Percentiles rank a stretch among this genome's conserved stretches.
These are phyloP conservation scores for Fulvia fulva DNA, from an alignment of 2,329 filamentous ascomycete genomes.

Conservation along the genomic window DNA sequence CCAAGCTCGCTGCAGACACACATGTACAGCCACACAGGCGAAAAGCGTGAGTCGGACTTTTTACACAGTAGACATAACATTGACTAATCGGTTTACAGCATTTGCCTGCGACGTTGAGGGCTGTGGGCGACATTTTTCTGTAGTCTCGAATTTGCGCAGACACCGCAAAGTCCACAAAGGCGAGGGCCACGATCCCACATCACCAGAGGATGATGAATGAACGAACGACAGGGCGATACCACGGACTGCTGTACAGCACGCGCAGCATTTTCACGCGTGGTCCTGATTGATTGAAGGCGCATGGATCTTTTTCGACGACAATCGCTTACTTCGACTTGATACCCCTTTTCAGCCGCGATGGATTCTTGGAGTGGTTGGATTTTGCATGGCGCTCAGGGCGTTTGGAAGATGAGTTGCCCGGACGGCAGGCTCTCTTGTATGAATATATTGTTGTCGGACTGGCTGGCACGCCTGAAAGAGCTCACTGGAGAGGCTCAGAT, in stretches of 20 bases:
- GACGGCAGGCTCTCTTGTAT: constrained; percentile 8
- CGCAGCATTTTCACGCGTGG: neutral
- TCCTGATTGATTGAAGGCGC: constrained; percentile 3
- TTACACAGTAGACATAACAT: constrained; percentile 3
- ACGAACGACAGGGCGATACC: neutral
- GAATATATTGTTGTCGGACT: constrained; percentile 1
- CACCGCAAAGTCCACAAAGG: constrained; percentile 96
- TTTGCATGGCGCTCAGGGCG: constrained; percentile 18
- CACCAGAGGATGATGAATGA: constrained; percentile 44
- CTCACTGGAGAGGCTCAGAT: neutral
- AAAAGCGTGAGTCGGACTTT: constrained; percentile 73
- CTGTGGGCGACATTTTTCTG: constrained; percentile 93
- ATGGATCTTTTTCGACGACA: constrained; percentile 27
- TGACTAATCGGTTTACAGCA: constrained; percentile 51
- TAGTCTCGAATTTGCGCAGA: constrained; percentile 89
- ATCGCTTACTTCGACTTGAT: constrained; percentile 34
- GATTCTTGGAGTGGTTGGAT: constrained; percentile 10
- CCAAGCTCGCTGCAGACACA: constrained; percentile 94
- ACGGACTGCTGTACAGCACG: constrained; percentile 14
- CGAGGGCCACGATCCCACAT: constrained; percentile 49
- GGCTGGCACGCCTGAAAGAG: neutral
- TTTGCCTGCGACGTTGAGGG: constrained; percentile 93
- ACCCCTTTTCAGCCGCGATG: constrained; percentile 24
- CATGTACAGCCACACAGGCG: constrained; percentile 97
- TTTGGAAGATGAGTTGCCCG: constrained; percentile 5